Conservation (phyloP, 1,139 yeast species). For the Hemisphaericaspora lyxosophila region DNA sequence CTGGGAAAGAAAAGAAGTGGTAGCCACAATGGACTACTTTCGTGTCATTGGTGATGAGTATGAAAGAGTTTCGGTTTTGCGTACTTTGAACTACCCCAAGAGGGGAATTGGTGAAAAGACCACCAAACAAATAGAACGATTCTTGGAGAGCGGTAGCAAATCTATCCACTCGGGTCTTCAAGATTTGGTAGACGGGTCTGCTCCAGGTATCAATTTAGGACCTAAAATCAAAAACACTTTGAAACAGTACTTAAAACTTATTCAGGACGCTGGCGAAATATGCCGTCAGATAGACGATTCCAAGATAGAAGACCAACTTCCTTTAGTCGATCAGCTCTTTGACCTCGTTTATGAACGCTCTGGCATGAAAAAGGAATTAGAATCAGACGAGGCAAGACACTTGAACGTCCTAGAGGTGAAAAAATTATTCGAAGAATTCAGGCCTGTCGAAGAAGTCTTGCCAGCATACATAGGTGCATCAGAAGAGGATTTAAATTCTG, state of each 20-base stretch:
- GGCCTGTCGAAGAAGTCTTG: conserved; percentile 56
- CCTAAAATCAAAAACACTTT: conserved; percentile 14
- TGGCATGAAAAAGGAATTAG: conserved; percentile 33
- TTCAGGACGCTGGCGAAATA: conserved; percentile 27
- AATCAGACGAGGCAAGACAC: conserved; percentile 22
- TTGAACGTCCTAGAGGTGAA: conserved; percentile 47
- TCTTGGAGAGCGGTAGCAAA: neutral
- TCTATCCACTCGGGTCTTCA: conserved; percentile 6
- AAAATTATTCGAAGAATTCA: conserved; percentile 39
- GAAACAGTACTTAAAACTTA: conserved; percentile 27
- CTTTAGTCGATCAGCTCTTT: neutral
- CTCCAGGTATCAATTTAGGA: neutral
- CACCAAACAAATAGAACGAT: conserved; percentile 22
- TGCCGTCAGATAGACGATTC: conserved; percentile 8
- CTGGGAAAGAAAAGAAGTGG: conserved; percentile 76
- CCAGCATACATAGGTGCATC: conserved; percentile 36
- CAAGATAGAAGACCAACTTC: neutral
- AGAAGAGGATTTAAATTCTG: conserved; percentile 18
- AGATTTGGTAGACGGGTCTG: neutral
- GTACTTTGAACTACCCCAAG: conserved; percentile 61
- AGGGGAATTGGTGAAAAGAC: conserved; percentile 72
- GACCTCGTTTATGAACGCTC: conserved; percentile 19
- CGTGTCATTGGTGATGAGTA: conserved; percentile 40
- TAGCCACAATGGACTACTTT: conserved; percentile 60
- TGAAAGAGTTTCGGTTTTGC: conserved; percentile 59